phyloP scores from a whole-genome alignment of 371 early-diverging fungal species.

The Rhizopus stolonifer region DNA sequence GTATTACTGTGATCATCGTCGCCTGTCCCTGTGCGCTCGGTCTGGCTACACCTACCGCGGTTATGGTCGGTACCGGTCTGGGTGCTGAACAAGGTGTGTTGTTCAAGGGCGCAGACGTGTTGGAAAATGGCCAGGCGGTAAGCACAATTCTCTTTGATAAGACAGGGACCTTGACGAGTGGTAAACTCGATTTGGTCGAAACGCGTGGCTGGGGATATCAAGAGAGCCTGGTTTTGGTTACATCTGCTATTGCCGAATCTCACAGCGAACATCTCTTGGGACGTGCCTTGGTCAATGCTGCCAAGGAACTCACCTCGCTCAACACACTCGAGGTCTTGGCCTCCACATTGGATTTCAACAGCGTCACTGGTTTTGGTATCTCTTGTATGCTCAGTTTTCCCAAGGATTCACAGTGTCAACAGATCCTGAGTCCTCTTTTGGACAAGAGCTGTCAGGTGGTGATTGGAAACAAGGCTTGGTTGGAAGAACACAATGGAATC shows the following conservation, averaged over 20 bases:
- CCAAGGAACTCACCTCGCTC: slow-evolving; percentile 41
- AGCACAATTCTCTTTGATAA: slow-evolving; percentile 92
- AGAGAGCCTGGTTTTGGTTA: slow-evolving; percentile 10
- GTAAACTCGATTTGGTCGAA: slow-evolving; percentile 73
- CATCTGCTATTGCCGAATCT: slow-evolving; percentile 73
- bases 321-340: slow-evolving; percentile 38
- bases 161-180: slow-evolving; percentile 93
- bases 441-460: not conserved
- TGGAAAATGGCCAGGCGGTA: slow-evolving; percentile 78
- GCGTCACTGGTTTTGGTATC: slow-evolving; percentile 77
- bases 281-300: slow-evolving; percentile 66
- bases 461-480: slow-evolving; percentile 2
- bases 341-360: slow-evolving; percentile 53
- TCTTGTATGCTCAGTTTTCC: slow-evolving; percentile 47
- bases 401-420: too few relatives aligned
- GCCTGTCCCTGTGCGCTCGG: slow-evolving; percentile 98
- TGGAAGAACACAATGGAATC: slow-evolving; percentile 30
- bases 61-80: slow-evolving; percentile 97
- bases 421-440: too few relatives aligned
- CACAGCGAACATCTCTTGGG: slow-evolving; percentile 90
- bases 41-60: slow-evolving; percentile 93
- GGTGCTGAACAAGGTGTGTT: slow-evolving; percentile 88
- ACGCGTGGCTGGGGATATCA: slow-evolving; percentile 11
- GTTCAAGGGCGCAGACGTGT: slow-evolving; percentile 79
- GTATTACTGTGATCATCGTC: slow-evolving; percentile 92